These are phyloP conservation scores for Brassica incana DNA, from an alignment of 345 rosid genomes.

Conservation along the genomic window DNA sequence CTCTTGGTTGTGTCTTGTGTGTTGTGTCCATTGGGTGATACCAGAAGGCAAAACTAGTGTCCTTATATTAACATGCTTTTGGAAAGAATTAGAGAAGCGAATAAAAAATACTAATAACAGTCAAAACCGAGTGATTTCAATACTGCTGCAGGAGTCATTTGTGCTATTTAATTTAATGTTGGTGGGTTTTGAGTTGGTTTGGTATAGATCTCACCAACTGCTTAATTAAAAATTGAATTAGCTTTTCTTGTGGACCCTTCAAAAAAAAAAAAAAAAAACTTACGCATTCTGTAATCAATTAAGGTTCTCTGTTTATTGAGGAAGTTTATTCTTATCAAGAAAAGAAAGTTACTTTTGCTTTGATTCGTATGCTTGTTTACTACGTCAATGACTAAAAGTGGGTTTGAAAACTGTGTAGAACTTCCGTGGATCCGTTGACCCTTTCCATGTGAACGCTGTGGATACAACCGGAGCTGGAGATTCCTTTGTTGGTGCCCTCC, in stretches of 20 bases:
- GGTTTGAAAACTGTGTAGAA: conserved; percentile 41
- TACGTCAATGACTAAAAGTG: background rate
- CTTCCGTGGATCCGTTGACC: conserved; percentile 81
- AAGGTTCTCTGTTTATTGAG: background rate
- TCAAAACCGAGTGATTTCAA: background rate
- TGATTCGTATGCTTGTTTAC: conserved; percentile 13
- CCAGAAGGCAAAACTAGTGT: conserved; percentile 33
- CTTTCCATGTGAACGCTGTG: conserved; percentile 76
- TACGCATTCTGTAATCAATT: too few species aligned
- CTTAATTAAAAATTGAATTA: conserved; percentile 16
- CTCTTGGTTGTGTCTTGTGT: background rate
- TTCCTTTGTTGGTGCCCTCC: conserved; percentile 87
- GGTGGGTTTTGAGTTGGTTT: conserved; percentile 22
- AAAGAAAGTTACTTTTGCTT: conserved; percentile 2
- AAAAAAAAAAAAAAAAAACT: too few species aligned
- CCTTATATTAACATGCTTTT: conserved; percentile 17
- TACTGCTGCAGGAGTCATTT: conserved; percentile 16
- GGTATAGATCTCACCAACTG: conserved; percentile 39
- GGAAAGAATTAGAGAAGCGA: background rate
- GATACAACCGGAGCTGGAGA: conserved; percentile 99
- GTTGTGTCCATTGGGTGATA: conserved; percentile 30
- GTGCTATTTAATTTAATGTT: conserved; percentile 20
- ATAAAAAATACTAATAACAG: background rate
- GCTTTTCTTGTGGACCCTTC: conserved; percentile 21
- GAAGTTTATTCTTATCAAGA: background rate